These are phyloP conservation scores for Phylloboletellus chloephorus DNA, from an alignment of 1,284 basidiomycete genomes.

Conservation along the genomic window DNA sequence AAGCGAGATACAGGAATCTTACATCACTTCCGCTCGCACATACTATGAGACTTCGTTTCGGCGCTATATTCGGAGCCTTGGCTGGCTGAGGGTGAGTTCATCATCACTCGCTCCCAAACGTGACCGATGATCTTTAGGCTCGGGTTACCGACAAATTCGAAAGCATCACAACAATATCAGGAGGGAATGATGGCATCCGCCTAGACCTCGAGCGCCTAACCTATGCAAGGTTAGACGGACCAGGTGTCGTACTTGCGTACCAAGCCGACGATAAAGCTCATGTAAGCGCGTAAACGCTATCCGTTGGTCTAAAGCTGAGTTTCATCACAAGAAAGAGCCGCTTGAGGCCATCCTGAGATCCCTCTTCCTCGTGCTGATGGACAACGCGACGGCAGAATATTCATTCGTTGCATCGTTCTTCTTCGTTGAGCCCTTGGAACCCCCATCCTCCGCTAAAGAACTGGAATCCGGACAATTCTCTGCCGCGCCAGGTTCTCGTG, in stretches of 20 bases:
- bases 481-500: constrained; percentile 27
- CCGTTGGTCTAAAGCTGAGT: constrained; percentile 7
- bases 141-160: constrained; percentile 62
- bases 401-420: constrained; percentile 85
- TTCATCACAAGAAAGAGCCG: constrained; percentile 65
- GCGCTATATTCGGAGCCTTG: constrained; percentile 80
- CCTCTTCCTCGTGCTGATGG: constrained; percentile 81
- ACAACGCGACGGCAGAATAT: constrained; percentile 90
- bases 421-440: constrained; percentile 35
- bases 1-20: constrained; percentile 85
- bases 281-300: constrained; percentile 42
- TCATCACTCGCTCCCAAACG: not conserved
- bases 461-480: constrained; percentile 34
- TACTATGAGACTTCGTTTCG: constrained; percentile 97
- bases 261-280: constrained; percentile 81
- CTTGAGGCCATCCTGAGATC: constrained; percentile 82
- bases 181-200: constrained; percentile 36
- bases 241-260: constrained; percentile 74
- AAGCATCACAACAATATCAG: constrained; percentile 42
- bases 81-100: constrained; percentile 61
- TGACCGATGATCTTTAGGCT: constrained; percentile 36
- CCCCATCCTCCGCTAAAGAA: constrained; percentile 32
- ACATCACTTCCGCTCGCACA: constrained; percentile 76
- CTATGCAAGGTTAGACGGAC: constrained; percentile 72
- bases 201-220: constrained; percentile 54